These are phyloP conservation scores for Colletotrichum aenigma DNA, from an alignment of 2,329 filamentous ascomycete species.

Conservation along the genomic window DNA sequence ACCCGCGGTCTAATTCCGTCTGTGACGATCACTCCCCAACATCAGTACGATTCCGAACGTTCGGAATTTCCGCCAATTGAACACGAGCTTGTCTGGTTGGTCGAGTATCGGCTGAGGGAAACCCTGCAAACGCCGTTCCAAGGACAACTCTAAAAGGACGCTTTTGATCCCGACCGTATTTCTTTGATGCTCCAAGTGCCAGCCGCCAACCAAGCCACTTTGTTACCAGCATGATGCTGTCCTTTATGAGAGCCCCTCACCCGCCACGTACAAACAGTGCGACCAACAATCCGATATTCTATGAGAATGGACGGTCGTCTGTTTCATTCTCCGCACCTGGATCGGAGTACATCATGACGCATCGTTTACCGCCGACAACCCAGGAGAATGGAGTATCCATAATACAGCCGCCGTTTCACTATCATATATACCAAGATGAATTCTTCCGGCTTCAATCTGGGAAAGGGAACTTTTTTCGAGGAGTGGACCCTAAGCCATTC, in stretches of 20 bases:
- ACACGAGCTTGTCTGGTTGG: neutral
- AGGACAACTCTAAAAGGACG: neutral
- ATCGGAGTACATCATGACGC: conserved; percentile 23
- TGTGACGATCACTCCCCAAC: neutral
- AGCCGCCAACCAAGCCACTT: neutral
- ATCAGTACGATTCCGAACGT: neutral
- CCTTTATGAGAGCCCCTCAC: conserved; percentile 21
- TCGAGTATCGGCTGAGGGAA: neutral
- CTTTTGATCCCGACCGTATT: neutral
- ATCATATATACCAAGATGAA: conserved; percentile 27
- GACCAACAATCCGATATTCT: conserved; percentile 22
- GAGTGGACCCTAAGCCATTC: conserved; percentile 11
- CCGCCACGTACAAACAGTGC: conserved; percentile 21
- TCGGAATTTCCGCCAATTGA: neutral
- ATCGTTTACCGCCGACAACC: conserved; percentile 21
- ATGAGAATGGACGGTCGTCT: conserved; percentile 23
- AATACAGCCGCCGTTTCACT: conserved; percentile 26
- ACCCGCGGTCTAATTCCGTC: neutral
- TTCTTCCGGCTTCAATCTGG: conserved; percentile 23
- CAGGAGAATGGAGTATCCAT: conserved; percentile 16
- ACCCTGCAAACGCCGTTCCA: neutral
- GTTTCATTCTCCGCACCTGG: conserved; percentile 22
- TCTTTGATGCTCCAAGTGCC: neutral
- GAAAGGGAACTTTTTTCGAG: conserved; percentile 21
- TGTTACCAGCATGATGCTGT: conserved; percentile 19